Base-by-base conservation (phyloP, 352 stramenopile species). In the Pythium volutum region DNA sequence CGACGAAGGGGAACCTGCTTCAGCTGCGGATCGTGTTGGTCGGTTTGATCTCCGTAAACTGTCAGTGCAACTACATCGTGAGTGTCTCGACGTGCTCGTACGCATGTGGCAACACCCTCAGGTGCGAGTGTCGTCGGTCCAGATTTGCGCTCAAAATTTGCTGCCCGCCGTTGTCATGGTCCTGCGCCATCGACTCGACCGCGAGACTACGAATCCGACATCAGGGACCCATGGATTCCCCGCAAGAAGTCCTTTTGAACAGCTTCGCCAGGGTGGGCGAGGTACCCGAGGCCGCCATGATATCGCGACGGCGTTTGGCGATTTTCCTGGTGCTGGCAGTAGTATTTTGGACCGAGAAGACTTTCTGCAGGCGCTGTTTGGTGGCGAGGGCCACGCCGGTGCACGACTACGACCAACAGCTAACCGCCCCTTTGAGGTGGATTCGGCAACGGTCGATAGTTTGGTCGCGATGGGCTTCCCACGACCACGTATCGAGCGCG, bases 381-480 rank as follows among this genome's bases (percentile, higher is more conserved):
- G 72, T 27, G 67, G 62, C 3, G 54, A 58, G 18, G 66, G 65
- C 29, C 51, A 57, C 25, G n/a, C 62, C 26, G 42, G 49, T 18
- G 31, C 31, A 36, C 48, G 60, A 38, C 25, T 52, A 27, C 20
- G 52, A 22, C 15, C 33, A 23, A 58, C 46, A 26, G 62, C 25
- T 55, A 55, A 23, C 16, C 45, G 59, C 52, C 69, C 79, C 3
- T 98, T 98, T 76, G 83, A 91, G 49, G 78, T 95, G 14, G 95
- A 96, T 55, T 80, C 97, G 25, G 80, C 84, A 16, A 88, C 96
- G 46, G 89, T 98, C 14, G 83, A 94, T n/a, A 92, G 78, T 34
- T 76, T 99, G 16, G 81, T 87, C 20, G 95, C 97, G 11, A 99
- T 99, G 97, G 97, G 97, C 18, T 99, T 99, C 60, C 70, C 69